Percentiles rank a stretch among this genome's conserved stretches.
These are phyloP conservation scores for Vitis rotundifolia DNA, from an alignment of 164 flowering plant genomes.

Conservation along the genomic window DNA sequence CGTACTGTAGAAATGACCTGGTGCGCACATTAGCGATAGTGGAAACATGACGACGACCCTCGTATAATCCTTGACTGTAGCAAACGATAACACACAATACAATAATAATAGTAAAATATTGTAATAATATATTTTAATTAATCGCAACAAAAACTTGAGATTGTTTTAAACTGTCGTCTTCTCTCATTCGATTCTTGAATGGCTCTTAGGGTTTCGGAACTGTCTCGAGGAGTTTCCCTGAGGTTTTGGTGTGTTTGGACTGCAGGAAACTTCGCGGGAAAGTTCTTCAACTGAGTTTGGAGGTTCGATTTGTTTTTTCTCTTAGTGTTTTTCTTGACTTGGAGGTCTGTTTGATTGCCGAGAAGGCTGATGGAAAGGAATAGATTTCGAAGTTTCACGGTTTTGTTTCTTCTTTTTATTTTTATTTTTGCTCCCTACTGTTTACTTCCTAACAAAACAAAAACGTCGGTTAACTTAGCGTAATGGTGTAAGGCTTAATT, in stretches of 20 bases:
- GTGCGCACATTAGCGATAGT: slow-evolving; percentile 37
- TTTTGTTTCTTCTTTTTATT: neutral
- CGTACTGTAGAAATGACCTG: slow-evolving; percentile 12
- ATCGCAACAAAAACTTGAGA: neutral
- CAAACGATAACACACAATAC: slow-evolving; percentile 20
- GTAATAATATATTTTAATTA: too few species aligned
- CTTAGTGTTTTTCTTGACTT: neutral
- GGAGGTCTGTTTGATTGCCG: slow-evolving; percentile 13
- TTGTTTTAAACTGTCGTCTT: slow-evolving; percentile 27
- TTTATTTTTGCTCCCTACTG: neutral
- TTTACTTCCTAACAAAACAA: too few species aligned
- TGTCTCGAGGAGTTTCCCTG: neutral
- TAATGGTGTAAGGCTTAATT: too few species aligned
- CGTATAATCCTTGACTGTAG: slow-evolving; percentile 35
- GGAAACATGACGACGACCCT: slow-evolving; percentile 28
- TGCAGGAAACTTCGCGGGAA: slow-evolving; percentile 20
- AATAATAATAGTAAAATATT: neutral
- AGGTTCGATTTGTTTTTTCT: slow-evolving; percentile 3
- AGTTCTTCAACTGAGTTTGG: neutral
- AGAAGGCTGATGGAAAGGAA: slow-evolving; percentile 9
- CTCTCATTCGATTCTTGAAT: slow-evolving; percentile 21
- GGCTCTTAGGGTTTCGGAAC: slow-evolving; percentile 19
- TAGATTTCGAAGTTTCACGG: neutral
- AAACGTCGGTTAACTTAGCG: too few species aligned
- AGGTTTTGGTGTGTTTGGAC: neutral